Base-by-base conservation (phyloP, 1,284 basidiomycete genomes). In the Mrakiaceae sp. region DNA sequence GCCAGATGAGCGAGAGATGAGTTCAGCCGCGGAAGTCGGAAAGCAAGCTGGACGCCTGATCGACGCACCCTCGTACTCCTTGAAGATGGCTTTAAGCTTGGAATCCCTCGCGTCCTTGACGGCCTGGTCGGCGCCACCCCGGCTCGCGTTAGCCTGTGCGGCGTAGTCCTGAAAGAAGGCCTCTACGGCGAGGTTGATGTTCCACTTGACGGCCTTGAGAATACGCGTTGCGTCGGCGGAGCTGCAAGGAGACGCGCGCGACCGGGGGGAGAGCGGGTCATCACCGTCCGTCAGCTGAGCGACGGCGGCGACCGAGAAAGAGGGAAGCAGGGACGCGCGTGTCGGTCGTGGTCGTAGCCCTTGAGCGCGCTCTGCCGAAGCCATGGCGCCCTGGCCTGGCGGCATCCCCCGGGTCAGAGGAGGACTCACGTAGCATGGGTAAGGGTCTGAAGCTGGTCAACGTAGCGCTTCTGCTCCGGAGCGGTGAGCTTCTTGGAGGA, bases 31-130 rank as follows among this genome's bases (percentile, higher is more conserved):
- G 27, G 27, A 27, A 27, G 27, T 27, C 27, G 27, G 27, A 27
- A 27, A 27, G 27, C 27, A 27, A 27, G 27, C 27, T 27, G 27
- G 27, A 27, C 27, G 27, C 27, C 27, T 27, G 27, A 27, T 27
- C 27, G 27, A 66, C 73, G 49, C 59, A 77, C 77, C 76, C 68
- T 76, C 77, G 69, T 73, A 77, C 48, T 68, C 61, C 56, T 78
- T 76, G 73, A 74, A 78, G 43, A 78, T 72, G 47, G 74, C 74
- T 12, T 74, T 73, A 16, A 77, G 60, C 67, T 76, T 77, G 71
- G 75, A 75, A 65, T 73, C 72, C 56, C 70, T 68, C 10, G 64
- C 70, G 55, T 72, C 72, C 40, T 63, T 60, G 39, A 47, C 62
- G 11, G n/a, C 54, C 16, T 27, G 51, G 40, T 43, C 48, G 11